A percentile compares a stretch with the other conserved stretches of the same genome.
phyloP scores from a whole-genome alignment of 2,329 filamentous ascomycete genomes.

The Graphiopsis chlorocephala region DNA sequence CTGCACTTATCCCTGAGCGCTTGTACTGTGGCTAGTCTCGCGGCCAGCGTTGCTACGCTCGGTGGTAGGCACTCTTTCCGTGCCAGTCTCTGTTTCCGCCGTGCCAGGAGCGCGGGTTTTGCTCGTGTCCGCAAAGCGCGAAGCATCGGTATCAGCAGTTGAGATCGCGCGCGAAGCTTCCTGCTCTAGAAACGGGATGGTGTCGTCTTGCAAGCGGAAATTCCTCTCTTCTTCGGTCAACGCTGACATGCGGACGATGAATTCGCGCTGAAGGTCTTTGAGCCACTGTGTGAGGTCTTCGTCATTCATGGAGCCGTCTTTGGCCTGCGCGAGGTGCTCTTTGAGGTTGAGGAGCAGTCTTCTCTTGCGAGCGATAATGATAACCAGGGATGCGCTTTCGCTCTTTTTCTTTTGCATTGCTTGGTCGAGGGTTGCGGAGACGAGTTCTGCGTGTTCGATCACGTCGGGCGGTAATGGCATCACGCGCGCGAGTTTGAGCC shows the following conservation, averaged over 20 bases:
- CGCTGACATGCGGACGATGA: slow-evolving; percentile 66
- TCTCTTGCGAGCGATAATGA: slow-evolving; percentile 61
- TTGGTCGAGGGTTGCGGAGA: slow-evolving; percentile 61
- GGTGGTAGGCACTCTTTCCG: not conserved
- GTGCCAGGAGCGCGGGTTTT: not conserved
- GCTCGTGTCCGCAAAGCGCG: not conserved
- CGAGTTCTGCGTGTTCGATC: slow-evolving; percentile 63
- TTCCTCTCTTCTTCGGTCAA: slow-evolving; percentile 51
- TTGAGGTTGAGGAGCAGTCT: slow-evolving; percentile 71
- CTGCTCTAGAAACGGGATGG: not conserved
- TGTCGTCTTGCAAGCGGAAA: not conserved
- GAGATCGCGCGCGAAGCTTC: not conserved
- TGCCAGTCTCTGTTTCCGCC: not conserved
- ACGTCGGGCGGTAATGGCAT: slow-evolving; percentile 69
- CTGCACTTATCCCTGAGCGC: not conserved
- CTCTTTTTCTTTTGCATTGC: slow-evolving; percentile 52
- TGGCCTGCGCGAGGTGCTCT: slow-evolving; percentile 69
- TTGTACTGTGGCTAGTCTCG: not conserved
- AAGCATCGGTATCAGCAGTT: not conserved
- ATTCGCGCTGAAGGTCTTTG: slow-evolving; percentile 68
- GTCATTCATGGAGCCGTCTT: slow-evolving; percentile 61
- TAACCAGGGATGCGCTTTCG: slow-evolving; percentile 57
- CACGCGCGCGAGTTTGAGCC: slow-evolving; percentile 73
- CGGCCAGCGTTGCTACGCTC: not conserved
- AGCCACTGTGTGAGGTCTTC: slow-evolving; percentile 63